Evolutionary conservation across 768 basidiomycete species (phyloP), one percentile per base, ranked within the genome.

Genomic region (Suillus cothurnatus): DNA sequence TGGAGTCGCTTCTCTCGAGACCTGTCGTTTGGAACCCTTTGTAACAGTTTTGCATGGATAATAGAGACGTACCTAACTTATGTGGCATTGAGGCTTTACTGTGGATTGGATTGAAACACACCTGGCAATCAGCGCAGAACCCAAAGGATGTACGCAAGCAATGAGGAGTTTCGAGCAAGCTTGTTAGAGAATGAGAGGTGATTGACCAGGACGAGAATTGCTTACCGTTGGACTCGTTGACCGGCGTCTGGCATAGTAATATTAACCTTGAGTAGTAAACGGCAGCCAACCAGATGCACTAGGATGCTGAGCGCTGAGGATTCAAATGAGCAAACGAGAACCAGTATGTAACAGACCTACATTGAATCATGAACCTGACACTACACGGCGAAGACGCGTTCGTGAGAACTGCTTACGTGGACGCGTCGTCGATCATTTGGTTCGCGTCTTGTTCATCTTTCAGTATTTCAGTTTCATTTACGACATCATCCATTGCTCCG

Each of bases 351-450:
- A 26, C 32, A 1, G 12, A 56, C 21, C 8, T 31, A 14, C 23
- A 49, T 41, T 41, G 15, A 21, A 52, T 23, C n/a, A n/a, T 28
- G 49, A 15, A 17, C 43, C 23, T 21, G 43, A 15, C 58, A 36
- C 12, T 15, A 15, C 45, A 31, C 15, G 28, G 52, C 9, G 26
- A 43, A 66, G 49, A 63, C 67, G 67, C 66, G 53, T 45, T 28
- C 68, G 75, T 76, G 76, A 52, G 77, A 80, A 73, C 47, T 26
- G 6, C 7, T 71, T 77, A 78, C 77, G 74, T 79, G 75, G 39
- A 47, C 77, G 76, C 71, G 74, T 73, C 65, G 34, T 59, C 76
- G 74, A 72, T 71, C 68, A 63, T 4, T 65, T 67, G 64, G 64
- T 64, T 50, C 66, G 58, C 58, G 64, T 4, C 63, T 21, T 69